phyloP scores from a whole-genome alignment of 768 basidiomycete genomes.

The Chalciporus sphaerocephalus region DNA sequence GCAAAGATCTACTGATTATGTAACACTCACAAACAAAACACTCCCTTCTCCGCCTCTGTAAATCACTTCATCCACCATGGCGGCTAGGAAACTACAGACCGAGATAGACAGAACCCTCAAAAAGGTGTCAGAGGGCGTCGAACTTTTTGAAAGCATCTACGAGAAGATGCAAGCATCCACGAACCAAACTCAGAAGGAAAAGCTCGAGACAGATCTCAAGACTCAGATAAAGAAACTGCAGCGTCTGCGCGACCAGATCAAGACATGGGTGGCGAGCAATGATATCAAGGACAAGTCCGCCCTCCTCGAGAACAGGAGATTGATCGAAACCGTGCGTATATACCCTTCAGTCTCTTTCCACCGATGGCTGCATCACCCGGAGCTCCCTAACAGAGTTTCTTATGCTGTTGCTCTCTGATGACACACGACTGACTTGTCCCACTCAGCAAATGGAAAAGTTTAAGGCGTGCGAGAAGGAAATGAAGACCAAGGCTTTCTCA shows the following conservation, averaged over 20 bases:
- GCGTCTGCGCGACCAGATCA: conserved; percentile 80
- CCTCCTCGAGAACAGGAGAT: conserved; percentile 86
- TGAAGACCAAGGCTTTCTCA: conserved; percentile 99
- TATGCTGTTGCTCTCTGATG: conserved; percentile 12
- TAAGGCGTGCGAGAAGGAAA: conserved; percentile 99
- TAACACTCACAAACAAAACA: conserved; percentile 16
- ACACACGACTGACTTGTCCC: conserved; percentile 5
- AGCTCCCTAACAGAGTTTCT: not conserved
- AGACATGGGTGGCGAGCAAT: conserved; percentile 94
- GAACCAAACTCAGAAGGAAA: conserved; percentile 98
- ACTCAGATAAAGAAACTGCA: conserved; percentile 98
- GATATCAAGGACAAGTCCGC: conserved; percentile 98
- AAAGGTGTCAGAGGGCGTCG: conserved; percentile 93
- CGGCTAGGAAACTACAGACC: conserved; percentile 87
- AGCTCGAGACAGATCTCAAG: conserved; percentile 91
- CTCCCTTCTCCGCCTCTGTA: conserved; percentile 2
- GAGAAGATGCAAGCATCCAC: conserved; percentile 97
- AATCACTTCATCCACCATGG: conserved; percentile 51
- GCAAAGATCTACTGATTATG: conserved; percentile 16
- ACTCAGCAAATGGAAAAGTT: conserved; percentile 99
- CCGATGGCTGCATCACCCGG: conserved; percentile 1
- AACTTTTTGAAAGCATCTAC: conserved; percentile 91
- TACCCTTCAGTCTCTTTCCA: not conserved
- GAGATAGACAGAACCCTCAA: conserved; percentile 99
- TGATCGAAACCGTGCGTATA: conserved; percentile 89